Base-by-base conservation (phyloP, 164 flowering plant genomes). In the Santalum album region DNA sequence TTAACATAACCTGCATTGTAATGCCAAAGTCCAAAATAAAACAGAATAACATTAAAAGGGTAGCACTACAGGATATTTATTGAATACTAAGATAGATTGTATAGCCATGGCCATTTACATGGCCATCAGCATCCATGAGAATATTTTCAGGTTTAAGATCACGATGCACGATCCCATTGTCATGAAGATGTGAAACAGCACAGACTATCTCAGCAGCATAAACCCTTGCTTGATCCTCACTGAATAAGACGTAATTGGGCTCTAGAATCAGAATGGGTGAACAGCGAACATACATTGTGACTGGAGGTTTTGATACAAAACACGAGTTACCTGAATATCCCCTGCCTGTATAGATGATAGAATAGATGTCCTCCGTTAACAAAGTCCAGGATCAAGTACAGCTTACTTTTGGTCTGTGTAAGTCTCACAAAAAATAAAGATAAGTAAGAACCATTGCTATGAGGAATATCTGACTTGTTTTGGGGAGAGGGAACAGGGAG, bases 111-210 rank as follows among this genome's bases (percentile, higher is more conserved):
- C 23, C 67, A 71, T 71, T n/a, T 79, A 87, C 98, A 86, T 87
- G 98, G 54, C 98, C 98, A 56, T 91, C 96, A 34, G 79, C 72
- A 58, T 84, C 96, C 84, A 91, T 72, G 68, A 91, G 95, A 61
- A 88, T 84, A 59, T 91, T 91, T 73, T 91, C 96, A 55, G 96
- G 96, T 67, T 88, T 88, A 58, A 88, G 88, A 79, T 91, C 96
- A 53, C 98, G 80, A 62, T 91, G 98, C 75, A 84, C 81, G 36
- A 91, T 87, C 63, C 98, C 98, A 27, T 68, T 71, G 62, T 74
- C 62, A 77, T 91, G 98, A 70, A 91, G 95, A 69, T 91, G 98
- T 34, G 96, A 79, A 75, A 91, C 98, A 43, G 98, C 96, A 69
- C 90, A 86, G 17, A 91, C 92, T 24, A 91, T 84, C 82, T 91